A percentile compares a stretch with the other conserved stretches of the same genome.
Evolutionary conservation across 1,284 basidiomycete genomes (phyloP).

Genomic region (Ceratobasidium sp.): DNA sequence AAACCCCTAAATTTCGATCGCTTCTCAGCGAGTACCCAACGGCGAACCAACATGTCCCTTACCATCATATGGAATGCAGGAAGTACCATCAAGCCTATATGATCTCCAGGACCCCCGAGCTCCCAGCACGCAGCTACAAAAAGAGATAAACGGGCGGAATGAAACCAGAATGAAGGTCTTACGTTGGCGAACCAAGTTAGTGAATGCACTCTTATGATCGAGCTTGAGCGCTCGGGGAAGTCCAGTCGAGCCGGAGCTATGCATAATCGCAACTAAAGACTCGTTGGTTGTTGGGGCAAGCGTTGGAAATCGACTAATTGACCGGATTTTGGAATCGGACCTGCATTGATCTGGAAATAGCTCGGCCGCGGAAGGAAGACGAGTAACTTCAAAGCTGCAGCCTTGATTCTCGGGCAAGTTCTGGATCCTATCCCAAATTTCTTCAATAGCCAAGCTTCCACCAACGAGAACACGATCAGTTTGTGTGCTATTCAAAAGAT

Average conservation of each 20-base stretch:
- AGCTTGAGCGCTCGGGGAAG: constrained; percentile 10
- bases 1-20: constrained; percentile 1
- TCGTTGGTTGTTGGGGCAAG: not conserved
- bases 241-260: constrained; percentile 41
- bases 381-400: not conserved
- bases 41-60: not conserved
- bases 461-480: not conserved
- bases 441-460: not conserved
- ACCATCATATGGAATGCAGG: constrained; percentile 40
- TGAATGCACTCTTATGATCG: not conserved
- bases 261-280: not conserved
- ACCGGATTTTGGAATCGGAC: not conserved
- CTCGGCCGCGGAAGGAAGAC: not conserved
- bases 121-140: constrained; percentile 10
- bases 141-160: not conserved
- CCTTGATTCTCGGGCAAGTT: not conserved
- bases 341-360: not conserved
- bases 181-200: not conserved
- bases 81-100: constrained; percentile 20
- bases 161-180: not conserved
- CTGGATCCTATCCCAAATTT: not conserved
- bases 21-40: not conserved
- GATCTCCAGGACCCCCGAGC: constrained; percentile 11
- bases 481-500: constrained; percentile 16
- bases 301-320: constrained; percentile 2